Evolutionary conservation across 2,329 filamentous ascomycete genomes (phyloP), one percentile per base, ranked within the genome.

Genomic region (Fusarium sp.): DNA sequence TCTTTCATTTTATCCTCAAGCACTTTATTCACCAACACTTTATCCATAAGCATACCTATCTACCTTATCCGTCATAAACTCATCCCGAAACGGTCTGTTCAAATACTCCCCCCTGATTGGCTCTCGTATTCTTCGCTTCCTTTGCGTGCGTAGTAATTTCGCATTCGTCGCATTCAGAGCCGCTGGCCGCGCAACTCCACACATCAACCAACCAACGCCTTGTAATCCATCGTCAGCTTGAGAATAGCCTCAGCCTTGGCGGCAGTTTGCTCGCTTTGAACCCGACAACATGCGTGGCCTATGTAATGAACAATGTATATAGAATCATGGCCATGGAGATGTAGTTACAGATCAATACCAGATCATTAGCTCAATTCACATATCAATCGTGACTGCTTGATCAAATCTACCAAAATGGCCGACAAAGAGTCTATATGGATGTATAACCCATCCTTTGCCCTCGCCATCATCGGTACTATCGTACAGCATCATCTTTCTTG

Each of bases 391-490:
- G 20, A 35, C 63, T 48, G 4, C 20, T 5, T 10, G 4, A 45
- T 45, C 23, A 16, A 54, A 48, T 27, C 27, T 32, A 30, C 18
- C n/a, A 54, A 62, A 18, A 82, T 82, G 79, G 68, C 74, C 45
- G 71, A 77, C 20, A 68, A 75, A 23, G 66, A 75, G 16, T 75
- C 61, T 58, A 81, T 87, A 23, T 88, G 85, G 82, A 82, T 84
- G 68, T 88, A 87, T 73, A 75, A 80, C 20, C 84, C 85, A n/a
- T 85, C 84, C 32, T 79, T 85, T 11, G 72, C 85, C 5, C 81
- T 85, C 6, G 81, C 86, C 45, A 78, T 87, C 41, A 69, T 86
- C 6, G 85, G 84, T 60, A 80, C 83, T 2, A 72, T 84, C 50
- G 73, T 86, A 86, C 70, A 65, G 83, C 45, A 65, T 85, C 35